Base-by-base conservation (phyloP, 2,329 filamentous ascomycete genomes). In the Sordariomycetes sp. region DNA sequence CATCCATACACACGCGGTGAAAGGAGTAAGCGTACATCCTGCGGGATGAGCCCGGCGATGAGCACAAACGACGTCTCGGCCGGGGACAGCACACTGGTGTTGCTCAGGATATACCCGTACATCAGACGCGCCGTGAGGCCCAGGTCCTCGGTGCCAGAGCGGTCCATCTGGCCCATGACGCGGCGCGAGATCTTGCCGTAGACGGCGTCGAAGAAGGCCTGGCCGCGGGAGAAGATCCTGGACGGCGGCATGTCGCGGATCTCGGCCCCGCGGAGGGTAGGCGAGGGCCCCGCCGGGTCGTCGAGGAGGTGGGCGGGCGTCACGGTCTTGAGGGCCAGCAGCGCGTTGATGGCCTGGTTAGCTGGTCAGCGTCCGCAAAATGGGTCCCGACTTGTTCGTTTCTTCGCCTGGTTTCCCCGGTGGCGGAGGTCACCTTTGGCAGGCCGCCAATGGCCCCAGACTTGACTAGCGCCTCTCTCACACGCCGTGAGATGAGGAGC, bases 41-140 rank as follows among this genome's bases (percentile, higher is more conserved):
- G 77, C 14, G 77, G 77, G 58, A 81, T 74, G 54, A 81, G 60
- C 4, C 72, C 76, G 3, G 78, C 75, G 50, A 80, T 73, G 55
- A 80, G 65, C n/a, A 78, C 73, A 61, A 75, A 78, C 32, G 77
- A 79, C 3, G 74, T 81, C 64, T 81, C 78, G 14, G 67, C 67
- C 3, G 71, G 64, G 12, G 67, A 72, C n/a, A 80, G 65, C 14
- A 81, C 69, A 25, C 62, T 71, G 11, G 70, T 72, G 61, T 79
- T 78, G 66, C 75, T 78, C 43, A 80, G 65, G 10, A 80, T 64
- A 60, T 78, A 74, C 6, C 74, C 75, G 62, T 81, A 81, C 62
- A 77, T 70, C 54, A 81, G 66, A 16, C 75, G 69, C 1, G 76
- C 77, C 2, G 72, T 69, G 54, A 78, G 64, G 1, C 76, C 76